Evolutionary conservation across 2,329 filamentous ascomycete genomes (phyloP).

Genomic region (Penicillium glabrum): DNA sequence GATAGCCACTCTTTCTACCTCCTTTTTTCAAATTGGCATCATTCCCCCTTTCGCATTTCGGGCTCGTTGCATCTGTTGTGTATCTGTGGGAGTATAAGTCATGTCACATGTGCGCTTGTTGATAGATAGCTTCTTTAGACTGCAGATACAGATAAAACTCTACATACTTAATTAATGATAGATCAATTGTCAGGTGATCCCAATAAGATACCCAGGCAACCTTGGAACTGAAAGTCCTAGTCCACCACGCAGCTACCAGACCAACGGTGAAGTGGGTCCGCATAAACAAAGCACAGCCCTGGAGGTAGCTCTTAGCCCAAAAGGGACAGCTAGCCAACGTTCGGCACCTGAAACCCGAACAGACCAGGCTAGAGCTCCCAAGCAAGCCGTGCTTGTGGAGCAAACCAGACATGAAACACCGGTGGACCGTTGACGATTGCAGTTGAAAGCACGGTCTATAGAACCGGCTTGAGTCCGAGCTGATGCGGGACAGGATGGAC

Average conservation of each 20-base stretch:
- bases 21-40: background rate
- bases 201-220: too few species aligned
- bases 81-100: background rate
- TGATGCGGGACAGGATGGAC: background rate
- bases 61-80: background rate
- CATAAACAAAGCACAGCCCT: background rate
- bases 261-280: background rate
- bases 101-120: background rate
- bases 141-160: background rate
- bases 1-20: background rate
- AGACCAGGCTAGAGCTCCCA: background rate
- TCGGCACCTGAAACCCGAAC: background rate
- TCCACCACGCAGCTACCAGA: background rate
- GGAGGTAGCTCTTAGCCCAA: background rate
- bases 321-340: background rate
- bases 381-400: background rate
- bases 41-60: constrained; percentile 4
- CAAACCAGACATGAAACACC: constrained; percentile 1
- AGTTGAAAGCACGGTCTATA: constrained; percentile 1
- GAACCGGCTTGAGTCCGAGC: background rate
- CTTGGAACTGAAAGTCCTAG: background rate
- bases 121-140: background rate
- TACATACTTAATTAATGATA: background rate
- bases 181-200: background rate
- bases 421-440: background rate